Conservation (phyloP, 2,329 filamentous ascomycete genomes). For the Raffaelea arxii region DNA sequence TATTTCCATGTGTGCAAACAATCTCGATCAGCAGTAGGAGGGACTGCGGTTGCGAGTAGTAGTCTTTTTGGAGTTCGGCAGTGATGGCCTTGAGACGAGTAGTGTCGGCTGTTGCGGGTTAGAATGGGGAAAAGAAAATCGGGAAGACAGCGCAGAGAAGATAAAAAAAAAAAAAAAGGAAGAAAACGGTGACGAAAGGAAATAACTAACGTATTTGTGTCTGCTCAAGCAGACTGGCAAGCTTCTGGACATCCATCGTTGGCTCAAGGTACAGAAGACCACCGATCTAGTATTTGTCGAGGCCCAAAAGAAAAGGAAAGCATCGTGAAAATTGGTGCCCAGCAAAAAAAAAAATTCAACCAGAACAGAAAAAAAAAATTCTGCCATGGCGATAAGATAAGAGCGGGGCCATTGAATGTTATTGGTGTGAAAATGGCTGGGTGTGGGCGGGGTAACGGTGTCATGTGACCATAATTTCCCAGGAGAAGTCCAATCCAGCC, state of each 20-base stretch:
- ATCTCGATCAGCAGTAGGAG: constrained; percentile 83
- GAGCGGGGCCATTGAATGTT: constrained; percentile 2
- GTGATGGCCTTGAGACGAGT: constrained; percentile 85
- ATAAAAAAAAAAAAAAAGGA: constrained; percentile 6
- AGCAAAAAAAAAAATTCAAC: not conserved
- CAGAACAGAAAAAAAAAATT: not conserved
- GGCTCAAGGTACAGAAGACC: not conserved
- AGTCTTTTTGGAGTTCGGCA: constrained; percentile 82
- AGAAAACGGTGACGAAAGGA: constrained; percentile 6
- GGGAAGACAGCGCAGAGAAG: not conserved
- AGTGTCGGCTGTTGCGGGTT: constrained; percentile 60
- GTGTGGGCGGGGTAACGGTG: no score
- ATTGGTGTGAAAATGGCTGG: no score
- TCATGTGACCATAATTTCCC: no score
- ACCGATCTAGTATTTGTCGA: no score
- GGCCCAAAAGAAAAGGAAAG: not conserved
- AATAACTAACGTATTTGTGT: constrained; percentile 69
- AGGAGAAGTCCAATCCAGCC: no score
- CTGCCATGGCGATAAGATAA: not conserved
- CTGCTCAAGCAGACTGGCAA: constrained; percentile 78
- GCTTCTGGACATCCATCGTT: constrained; percentile 71
- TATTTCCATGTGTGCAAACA: constrained; percentile 65
- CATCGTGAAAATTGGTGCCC: not conserved
- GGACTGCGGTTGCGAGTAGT: constrained; percentile 77
- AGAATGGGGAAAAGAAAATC: constrained; percentile 22